These are phyloP conservation scores for Cladophialophora bantiana DNA, from an alignment of 2,329 filamentous ascomycete species.

Conservation along the genomic window DNA sequence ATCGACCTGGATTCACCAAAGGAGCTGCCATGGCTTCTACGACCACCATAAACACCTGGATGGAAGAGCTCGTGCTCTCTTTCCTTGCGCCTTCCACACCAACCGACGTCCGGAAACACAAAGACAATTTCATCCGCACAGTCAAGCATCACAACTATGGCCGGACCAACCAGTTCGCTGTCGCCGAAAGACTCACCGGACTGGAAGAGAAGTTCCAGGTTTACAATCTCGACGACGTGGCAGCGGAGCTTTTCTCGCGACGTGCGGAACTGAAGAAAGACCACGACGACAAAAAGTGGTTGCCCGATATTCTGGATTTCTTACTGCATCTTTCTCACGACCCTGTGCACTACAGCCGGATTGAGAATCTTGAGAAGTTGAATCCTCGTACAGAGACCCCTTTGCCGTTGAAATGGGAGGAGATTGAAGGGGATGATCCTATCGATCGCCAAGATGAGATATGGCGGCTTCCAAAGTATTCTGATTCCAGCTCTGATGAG, in stretches of 20 bases:
- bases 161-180: slow-evolving; percentile 78
- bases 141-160: slow-evolving; percentile 58
- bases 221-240: slow-evolving; percentile 78
- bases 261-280: slow-evolving; percentile 66
- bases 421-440: slow-evolving; percentile 78
- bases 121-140: slow-evolving; percentile 38
- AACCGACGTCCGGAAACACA: slow-evolving; percentile 26
- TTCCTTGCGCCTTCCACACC: slow-evolving; percentile 25
- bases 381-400: slow-evolving; percentile 55
- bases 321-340: slow-evolving; percentile 82
- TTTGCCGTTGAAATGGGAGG: slow-evolving; percentile 73
- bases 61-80: slow-evolving; percentile 37
- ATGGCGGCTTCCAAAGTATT: slow-evolving; percentile 75
- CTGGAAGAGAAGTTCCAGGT: slow-evolving; percentile 87
- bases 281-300: slow-evolving; percentile 60
- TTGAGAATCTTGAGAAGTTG: slow-evolving; percentile 68
- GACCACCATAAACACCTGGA: slow-evolving; percentile 39
- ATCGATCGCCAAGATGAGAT: slow-evolving; percentile 71
- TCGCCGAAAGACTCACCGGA: slow-evolving; percentile 69
- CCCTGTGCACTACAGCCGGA: slow-evolving; percentile 72
- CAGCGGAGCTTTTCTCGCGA: slow-evolving; percentile 69
- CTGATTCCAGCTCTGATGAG: slow-evolving; percentile 61
- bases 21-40: slow-evolving; percentile 39
- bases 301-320: slow-evolving; percentile 79
- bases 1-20: slow-evolving; percentile 8